phyloP scores from a whole-genome alignment of 129 eudicot genomes.

The Lactuca saligna region DNA sequence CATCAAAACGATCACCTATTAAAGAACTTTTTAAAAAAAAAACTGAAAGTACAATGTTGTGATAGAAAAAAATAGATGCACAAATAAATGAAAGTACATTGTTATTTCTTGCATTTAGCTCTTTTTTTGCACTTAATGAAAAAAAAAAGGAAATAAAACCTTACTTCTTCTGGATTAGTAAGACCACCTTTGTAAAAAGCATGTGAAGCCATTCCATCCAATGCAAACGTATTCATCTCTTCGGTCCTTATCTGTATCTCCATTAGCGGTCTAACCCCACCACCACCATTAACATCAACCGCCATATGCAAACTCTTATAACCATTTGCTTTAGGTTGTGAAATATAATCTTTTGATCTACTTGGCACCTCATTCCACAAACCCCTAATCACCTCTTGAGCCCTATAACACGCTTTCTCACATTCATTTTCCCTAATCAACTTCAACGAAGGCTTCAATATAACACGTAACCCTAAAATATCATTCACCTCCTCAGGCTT shows the following conservation, averaged over 20 bases:
- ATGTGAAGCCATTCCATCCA: constrained; percentile 90
- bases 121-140: not conserved
- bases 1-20: too few relatives aligned
- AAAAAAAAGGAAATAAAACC: not conserved
- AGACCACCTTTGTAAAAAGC: constrained; percentile 90
- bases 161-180: constrained; percentile 89
- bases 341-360: constrained; percentile 83
- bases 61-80: too few relatives aligned
- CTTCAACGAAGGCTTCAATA: constrained; percentile 50
- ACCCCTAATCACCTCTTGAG: constrained; percentile 53
- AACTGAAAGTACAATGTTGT: too few relatives aligned
- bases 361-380: constrained; percentile 82
- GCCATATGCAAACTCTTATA: constrained; percentile 95
- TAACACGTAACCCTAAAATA: constrained; percentile 75
- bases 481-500: constrained; percentile 92
- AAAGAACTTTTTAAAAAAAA: too few relatives aligned
- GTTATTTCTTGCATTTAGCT: too few relatives aligned
- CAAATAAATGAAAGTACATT: too few relatives aligned
- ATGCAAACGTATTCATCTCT: constrained; percentile 81
- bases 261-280: constrained; percentile 61
- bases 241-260: constrained; percentile 89
- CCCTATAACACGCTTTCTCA: constrained; percentile 79
- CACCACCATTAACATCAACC: constrained; percentile 74
- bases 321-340: constrained; percentile 80
- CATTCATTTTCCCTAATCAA: constrained; percentile 29